These are phyloP conservation scores for Phialemonium atrogriseum DNA, from an alignment of 2,329 filamentous ascomycete genomes.

Conservation along the genomic window DNA sequence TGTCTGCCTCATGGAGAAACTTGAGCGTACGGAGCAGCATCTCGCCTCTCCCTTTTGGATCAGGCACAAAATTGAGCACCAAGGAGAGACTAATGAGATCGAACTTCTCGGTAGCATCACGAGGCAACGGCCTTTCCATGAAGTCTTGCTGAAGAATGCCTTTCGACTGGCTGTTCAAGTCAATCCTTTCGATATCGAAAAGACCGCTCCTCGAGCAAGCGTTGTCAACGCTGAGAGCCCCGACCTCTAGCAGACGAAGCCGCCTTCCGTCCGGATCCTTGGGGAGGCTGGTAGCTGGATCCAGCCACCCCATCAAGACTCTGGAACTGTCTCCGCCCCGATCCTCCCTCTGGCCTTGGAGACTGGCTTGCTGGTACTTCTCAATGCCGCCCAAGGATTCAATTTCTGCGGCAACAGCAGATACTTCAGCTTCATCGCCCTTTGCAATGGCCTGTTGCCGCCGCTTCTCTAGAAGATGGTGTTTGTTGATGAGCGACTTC, in stretches of 20 bases:
- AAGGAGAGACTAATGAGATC: constrained; percentile 88
- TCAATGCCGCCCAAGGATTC: constrained; percentile 51
- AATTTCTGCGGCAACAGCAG: constrained; percentile 43
- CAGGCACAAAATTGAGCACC: constrained; percentile 89
- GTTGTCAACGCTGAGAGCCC: constrained; percentile 76
- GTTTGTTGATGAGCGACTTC: constrained; percentile 54
- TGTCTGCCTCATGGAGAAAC: constrained; percentile 48
- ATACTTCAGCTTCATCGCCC: constrained; percentile 41
- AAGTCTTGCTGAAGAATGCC: constrained; percentile 87
- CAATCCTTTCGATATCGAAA: constrained; percentile 75
- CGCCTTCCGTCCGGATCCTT: constrained; percentile 10
- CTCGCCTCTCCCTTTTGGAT: constrained; percentile 63
- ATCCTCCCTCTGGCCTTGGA: constrained; percentile 59
- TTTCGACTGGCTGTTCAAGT: constrained; percentile 77
- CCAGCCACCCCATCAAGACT: constrained; percentile 56
- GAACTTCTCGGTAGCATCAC: constrained; percentile 54
- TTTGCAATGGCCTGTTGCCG: constrained; percentile 45
- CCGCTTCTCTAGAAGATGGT: constrained; percentile 58
- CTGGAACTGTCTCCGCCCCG: constrained; percentile 60
- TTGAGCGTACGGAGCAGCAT: constrained; percentile 73
- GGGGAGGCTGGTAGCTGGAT: constrained; percentile 21
- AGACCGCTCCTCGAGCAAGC: constrained; percentile 65
- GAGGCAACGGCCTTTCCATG: constrained; percentile 75
- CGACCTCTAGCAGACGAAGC: constrained; percentile 76
- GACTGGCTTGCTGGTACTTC: constrained; percentile 57